Base-by-base conservation (phyloP, 2,329 filamentous ascomycete genomes). In the Metarhizium album region DNA sequence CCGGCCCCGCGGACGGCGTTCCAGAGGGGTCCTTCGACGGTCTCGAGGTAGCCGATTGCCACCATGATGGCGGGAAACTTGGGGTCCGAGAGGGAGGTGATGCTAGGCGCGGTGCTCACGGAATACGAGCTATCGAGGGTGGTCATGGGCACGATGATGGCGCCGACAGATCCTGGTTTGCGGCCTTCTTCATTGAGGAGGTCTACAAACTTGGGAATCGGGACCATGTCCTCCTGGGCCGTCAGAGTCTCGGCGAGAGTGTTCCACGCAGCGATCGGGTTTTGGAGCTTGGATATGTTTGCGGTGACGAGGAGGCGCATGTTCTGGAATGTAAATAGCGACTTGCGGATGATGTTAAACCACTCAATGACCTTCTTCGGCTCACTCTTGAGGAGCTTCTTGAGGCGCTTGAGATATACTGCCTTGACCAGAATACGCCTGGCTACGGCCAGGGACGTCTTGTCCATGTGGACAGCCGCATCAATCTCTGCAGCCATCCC, bases 11-110 rank as follows among this genome's bases (percentile, higher is more conserved):
- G 88, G 46, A 97, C 87, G 0, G 89, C 88, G 55, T 86, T 86
- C 91, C 93, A 97, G 31, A 98, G 80, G 1, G 93, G 93, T 0
- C 93, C 93, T 67, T 98, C 93, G 18, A 94, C 86, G 1, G 90
- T 84, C 63, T 96, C 90, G 54, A 98, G 84, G 64, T 96, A 97
- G 20, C 90, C 83, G 47, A 90, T 81, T 1, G 91, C 90, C 7
- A 98, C 90, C 65, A 95, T 80, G 48, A 95, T 76, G 2, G 90
- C 84, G 0, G 93, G 90, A 1, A 97, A 74, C 16, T 81, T 78
- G 0, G 90, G 84, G 60, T 96, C 85, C 3, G 78, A 75, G 62
- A 86, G 90, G 0, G 84, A 87, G 23, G 80, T 77, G 16, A 91
- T 79, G 5, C 91, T 91, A 42, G 79, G 78, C 2, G 84, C 76